Evolutionary conservation across 2,329 filamentous ascomycete genomes (phyloP).

Genomic region (Talaromyces sp.): DNA sequence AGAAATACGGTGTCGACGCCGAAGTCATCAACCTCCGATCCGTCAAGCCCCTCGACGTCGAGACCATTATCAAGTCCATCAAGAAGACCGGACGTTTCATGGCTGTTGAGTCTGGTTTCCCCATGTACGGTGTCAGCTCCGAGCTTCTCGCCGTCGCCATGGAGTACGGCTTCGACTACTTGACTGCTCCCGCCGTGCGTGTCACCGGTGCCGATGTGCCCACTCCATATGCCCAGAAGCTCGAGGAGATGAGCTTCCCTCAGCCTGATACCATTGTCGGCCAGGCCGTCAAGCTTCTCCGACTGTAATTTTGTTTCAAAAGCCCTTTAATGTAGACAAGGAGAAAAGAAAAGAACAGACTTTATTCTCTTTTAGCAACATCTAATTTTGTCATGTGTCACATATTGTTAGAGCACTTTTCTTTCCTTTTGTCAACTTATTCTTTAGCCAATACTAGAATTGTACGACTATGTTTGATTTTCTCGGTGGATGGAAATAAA

Average conservation of each 20-base stretch:
- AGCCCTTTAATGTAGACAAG: conserved; percentile 9
- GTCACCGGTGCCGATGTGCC: conserved; percentile 97
- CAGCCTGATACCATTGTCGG: conserved; percentile 82
- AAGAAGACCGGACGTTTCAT: conserved; percentile 97
- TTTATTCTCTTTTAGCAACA: conserved; percentile 9
- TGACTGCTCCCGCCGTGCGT: conserved; percentile 88
- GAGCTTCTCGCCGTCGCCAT: conserved; percentile 93
- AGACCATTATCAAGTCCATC: conserved; percentile 91
- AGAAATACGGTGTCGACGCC: conserved; percentile 91
- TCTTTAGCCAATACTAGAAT: conserved; percentile 24
- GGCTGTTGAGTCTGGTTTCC: conserved; percentile 92
- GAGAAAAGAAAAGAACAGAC: background rate
- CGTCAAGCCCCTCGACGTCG: conserved; percentile 92
- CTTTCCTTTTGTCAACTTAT: conserved; percentile 25
- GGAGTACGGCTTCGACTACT: conserved; percentile 98
- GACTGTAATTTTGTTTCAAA: conserved; percentile 55
- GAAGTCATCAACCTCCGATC: conserved; percentile 99
- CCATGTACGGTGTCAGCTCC: conserved; percentile 85
- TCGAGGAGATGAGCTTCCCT: conserved; percentile 96
- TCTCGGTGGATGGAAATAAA: background rate
- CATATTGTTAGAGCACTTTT: conserved; percentile 33
- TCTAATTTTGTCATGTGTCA: conserved; percentile 35
- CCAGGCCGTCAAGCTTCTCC: conserved; percentile 85
- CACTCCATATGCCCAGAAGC: conserved; percentile 87
- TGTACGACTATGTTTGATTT: conserved; percentile 23